Percentiles rank a stretch among this genome's conserved stretches.
phyloP scores from a whole-genome alignment of 257 asterid genomes.

The Scutellaria galericulata region DNA sequence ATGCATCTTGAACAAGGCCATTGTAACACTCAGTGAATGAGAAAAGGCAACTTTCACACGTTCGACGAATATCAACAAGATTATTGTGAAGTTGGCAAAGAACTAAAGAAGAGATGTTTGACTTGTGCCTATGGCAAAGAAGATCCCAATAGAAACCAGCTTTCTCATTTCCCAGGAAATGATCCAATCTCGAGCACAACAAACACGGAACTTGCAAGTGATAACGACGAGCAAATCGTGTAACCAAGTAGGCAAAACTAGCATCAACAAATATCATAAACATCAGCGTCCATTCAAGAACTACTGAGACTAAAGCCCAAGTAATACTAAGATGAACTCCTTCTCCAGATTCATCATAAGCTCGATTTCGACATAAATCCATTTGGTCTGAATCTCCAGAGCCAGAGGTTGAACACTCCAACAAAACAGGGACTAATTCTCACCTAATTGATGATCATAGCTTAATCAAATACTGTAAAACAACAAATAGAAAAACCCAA shows the following conservation, averaged over 20 bases:
- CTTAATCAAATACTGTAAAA: conserved; percentile 32
- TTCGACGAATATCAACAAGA: conserved; percentile 62
- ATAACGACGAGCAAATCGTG: conserved; percentile 65
- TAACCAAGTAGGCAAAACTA: conserved; percentile 65
- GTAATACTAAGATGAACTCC: conserved; percentile 42
- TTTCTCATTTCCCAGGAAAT: conserved; percentile 61
- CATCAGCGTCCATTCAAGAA: conserved; percentile 82
- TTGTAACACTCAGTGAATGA: conserved; percentile 47
- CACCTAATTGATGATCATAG: conserved; percentile 27
- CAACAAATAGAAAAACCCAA: conserved; percentile 4
- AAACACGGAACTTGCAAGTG: conserved; percentile 69
- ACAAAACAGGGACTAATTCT: conserved; percentile 19
- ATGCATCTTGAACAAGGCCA: conserved; percentile 32
- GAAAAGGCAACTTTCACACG: conserved; percentile 64
- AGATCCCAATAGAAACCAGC: conserved; percentile 65
- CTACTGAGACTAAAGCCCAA: conserved; percentile 65
- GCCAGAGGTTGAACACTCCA: conserved; percentile 16
- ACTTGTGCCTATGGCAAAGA: conserved; percentile 69
- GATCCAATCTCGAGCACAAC: conserved; percentile 93
- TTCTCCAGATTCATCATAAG: conserved; percentile 21
- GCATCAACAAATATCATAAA: conserved; percentile 69
- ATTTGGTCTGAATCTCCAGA: conserved; percentile 30
- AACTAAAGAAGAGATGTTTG: conserved; percentile 58
- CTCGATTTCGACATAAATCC: conserved; percentile 45
- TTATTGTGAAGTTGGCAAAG: conserved; percentile 57